These are phyloP conservation scores for Kurtzmaniella quercitrusa DNA, from an alignment of 1,139 yeast species.

Conservation along the genomic window DNA sequence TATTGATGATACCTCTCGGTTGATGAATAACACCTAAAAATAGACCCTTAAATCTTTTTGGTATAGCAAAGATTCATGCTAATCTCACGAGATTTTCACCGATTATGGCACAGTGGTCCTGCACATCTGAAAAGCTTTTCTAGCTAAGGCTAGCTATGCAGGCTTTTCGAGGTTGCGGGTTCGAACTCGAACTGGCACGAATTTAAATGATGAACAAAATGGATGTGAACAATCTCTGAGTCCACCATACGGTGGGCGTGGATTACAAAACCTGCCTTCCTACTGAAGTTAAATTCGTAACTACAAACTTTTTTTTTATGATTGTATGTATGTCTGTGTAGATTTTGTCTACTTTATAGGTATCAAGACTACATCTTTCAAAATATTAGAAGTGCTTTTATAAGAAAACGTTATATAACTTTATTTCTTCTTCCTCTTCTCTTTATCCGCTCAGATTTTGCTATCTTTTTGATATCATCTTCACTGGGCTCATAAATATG, in stretches of 20 bases:
- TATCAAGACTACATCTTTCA: not conserved
- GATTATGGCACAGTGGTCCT: slow-evolving; percentile 18
- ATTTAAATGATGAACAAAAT: slow-evolving; percentile 41
- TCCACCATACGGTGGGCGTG: slow-evolving; percentile 36
- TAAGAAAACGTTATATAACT: not conserved
- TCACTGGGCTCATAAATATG: slow-evolving; percentile 87
- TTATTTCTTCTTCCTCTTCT: slow-evolving; percentile 30
- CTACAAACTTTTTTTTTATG: slow-evolving; percentile 1
- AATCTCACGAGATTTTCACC: not conserved
- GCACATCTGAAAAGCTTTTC: slow-evolving; percentile 18
- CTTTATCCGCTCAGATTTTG: slow-evolving; percentile 66
- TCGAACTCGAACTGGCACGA: slow-evolving; percentile 28
- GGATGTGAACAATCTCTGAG: slow-evolving; percentile 59
- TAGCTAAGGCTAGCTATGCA: slow-evolving; percentile 9
- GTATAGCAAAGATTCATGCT: not conserved
- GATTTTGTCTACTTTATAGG: not conserved
- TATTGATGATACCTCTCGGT: too few species aligned
- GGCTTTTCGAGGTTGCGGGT: slow-evolving; percentile 15
- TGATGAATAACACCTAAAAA: too few species aligned
- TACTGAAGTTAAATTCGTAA: slow-evolving; percentile 30
- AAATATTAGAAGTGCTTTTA: not conserved
- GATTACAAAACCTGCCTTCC: slow-evolving; percentile 56
- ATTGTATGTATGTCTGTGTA: not conserved
- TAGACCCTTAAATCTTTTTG: too few species aligned
- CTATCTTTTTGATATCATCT: slow-evolving; percentile 77